Percentiles rank a stretch among this genome's conserved stretches.
Conservation (phyloP, 371 early-diverging fungal species). For the Actinomortierella ambigua region DNA sequence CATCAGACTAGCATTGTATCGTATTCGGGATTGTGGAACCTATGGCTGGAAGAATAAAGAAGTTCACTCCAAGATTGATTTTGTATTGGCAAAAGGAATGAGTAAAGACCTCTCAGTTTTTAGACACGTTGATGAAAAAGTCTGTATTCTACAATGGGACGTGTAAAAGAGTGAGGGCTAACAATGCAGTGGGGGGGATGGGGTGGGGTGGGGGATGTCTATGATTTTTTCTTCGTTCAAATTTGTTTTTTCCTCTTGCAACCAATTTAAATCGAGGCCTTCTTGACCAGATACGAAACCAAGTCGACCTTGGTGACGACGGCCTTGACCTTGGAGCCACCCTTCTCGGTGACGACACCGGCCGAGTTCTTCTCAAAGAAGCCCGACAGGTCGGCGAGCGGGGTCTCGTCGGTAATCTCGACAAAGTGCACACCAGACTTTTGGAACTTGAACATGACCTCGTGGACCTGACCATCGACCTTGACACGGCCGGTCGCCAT, state of each 20-base stretch:
- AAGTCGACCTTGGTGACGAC: constrained; percentile 94
- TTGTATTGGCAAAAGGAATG: too few species aligned
- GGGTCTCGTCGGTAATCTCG: constrained; percentile 85
- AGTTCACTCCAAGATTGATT: too few species aligned
- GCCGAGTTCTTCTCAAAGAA: constrained; percentile 93
- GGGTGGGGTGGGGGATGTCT: too few species aligned
- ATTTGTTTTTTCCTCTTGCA: background rate
- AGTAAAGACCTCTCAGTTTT: too few species aligned
- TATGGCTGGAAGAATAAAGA: too few species aligned
- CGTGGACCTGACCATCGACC: constrained; percentile 67
- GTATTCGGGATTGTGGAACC: too few species aligned
- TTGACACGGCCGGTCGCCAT: constrained; percentile 74
- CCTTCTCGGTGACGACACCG: constrained; percentile 86
- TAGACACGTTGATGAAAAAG: too few species aligned
- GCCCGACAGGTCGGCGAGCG: constrained; percentile 75
- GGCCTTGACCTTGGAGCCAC: constrained; percentile 72
- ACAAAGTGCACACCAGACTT: constrained; percentile 66
- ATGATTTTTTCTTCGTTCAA: too few species aligned
- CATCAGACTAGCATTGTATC: too few species aligned
- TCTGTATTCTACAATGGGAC: too few species aligned
- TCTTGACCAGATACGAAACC: constrained; percentile 77
- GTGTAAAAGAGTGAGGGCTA: too few species aligned
- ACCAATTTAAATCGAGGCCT: constrained; percentile 28
- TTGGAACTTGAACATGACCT: constrained; percentile 90
- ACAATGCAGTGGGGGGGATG: too few species aligned